These are phyloP conservation scores for Aquilaria yunnanensis DNA, from an alignment of 345 rosid genomes.

Conservation along the genomic window DNA sequence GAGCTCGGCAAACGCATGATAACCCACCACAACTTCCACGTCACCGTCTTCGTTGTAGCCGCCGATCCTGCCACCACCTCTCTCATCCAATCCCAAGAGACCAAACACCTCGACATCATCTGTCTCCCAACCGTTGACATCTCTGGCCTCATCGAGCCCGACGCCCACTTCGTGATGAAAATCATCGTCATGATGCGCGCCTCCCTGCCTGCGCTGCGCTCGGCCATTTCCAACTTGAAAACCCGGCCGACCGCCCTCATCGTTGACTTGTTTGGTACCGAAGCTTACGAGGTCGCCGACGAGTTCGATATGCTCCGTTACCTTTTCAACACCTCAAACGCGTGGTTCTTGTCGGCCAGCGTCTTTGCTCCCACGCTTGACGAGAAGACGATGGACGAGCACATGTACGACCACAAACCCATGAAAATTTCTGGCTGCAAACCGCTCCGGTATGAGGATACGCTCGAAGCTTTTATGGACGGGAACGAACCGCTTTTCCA, in stretches of 20 bases:
- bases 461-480: neutral
- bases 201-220: conserved; percentile 13
- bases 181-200: conserved; percentile 15
- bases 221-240: conserved; percentile 14
- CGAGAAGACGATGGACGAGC: conserved; percentile 15
- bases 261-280: conserved; percentile 41
- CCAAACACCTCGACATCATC: conserved; percentile 14
- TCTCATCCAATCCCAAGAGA: conserved; percentile 5
- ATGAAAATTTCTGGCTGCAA: conserved; percentile 44
- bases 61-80: conserved; percentile 14
- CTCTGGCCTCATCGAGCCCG: conserved; percentile 9
- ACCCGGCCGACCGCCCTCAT: conserved; percentile 26
- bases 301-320: conserved; percentile 46
- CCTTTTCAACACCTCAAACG: conserved; percentile 32
- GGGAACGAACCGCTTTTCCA: conserved; percentile 4
- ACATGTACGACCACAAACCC: conserved; percentile 20
- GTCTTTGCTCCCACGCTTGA: conserved; percentile 26
- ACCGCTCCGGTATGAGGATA: conserved; percentile 23
- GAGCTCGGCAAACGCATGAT: conserved; percentile 32
- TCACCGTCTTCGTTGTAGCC: conserved; percentile 25
- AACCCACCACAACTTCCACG: conserved; percentile 17
- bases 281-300: conserved; percentile 34
- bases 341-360: conserved; percentile 33
- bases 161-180: neutral
- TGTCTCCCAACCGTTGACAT: conserved; percentile 18